Base-by-base conservation (phyloP, 2,329 filamentous ascomycete genomes). In the Cordyceps cicadae region DNA sequence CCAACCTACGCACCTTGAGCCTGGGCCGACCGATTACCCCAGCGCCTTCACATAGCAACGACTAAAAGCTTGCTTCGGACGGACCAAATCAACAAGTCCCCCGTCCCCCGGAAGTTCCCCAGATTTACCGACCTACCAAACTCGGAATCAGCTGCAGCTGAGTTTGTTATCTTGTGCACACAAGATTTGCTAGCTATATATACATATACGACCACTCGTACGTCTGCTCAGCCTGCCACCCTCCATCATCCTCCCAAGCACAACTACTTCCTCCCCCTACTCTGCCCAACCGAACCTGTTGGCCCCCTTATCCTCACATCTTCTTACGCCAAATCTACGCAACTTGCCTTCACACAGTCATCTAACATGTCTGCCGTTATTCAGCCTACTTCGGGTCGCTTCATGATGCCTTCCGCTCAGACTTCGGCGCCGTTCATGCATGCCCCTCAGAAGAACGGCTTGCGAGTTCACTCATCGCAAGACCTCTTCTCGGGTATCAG, bases 401-500 rank as follows among this genome's bases (percentile, higher is more conserved):
- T 55, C 66, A 72, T 64, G 43, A 76, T 75, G 73, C 71, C 72
- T 62, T 66, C 67, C 61, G 64, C 70, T 63, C 72, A 54, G 32
- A 43, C 54, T 52, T 72, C 63, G 64, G 72, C 65, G 72, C 75
- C 60, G 73, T 79, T 24, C 77, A 75, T 81, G 68, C 74, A 79
- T 64, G 73, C 77, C 53, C 72, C 76, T 49, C 77, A 77, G 67
- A 76, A 77, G 65, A 75, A 70, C 60, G 73, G 79, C 61, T 74
- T 75, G 62, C 67, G 79, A 59, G 70, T 77, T 66, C 78, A 76
- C 50, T 69, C 71, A 0, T 73, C 74, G 21, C 77, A 81, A 61
- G 81, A 84, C 62, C 73, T 84, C 41, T 80, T 80, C 24, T 76
- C 77, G 64, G 81, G 77, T 69, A 74, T 84, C 66, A 81, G 76